phyloP scores from a whole-genome alignment of 2,329 filamentous ascomycete genomes.

The Ceratocystis variospora region DNA sequence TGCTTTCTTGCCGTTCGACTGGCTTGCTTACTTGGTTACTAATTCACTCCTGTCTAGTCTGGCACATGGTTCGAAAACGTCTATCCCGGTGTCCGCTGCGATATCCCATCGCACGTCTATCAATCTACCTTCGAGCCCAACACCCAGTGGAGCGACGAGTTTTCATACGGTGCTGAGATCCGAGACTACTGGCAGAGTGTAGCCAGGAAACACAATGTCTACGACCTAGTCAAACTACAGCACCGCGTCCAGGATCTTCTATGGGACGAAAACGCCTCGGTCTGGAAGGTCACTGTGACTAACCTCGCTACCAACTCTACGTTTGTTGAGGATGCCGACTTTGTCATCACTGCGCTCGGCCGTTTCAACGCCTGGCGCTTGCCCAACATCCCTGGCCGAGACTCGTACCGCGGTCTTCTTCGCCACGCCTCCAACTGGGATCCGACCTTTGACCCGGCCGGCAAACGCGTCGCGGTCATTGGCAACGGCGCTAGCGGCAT shows the following conservation, averaged over 20 bases:
- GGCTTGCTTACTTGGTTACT: neutral
- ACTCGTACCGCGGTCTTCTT: constrained; percentile 40
- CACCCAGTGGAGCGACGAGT: constrained; percentile 53
- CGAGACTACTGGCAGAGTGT: constrained; percentile 41
- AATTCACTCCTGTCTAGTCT: neutral
- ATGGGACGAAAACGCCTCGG: constrained; percentile 36
- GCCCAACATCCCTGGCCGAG: constrained; percentile 45
- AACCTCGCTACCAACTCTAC: constrained; percentile 25
- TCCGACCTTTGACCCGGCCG: constrained; percentile 33
- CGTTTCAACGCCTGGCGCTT: constrained; percentile 53
- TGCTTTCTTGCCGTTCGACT: neutral
- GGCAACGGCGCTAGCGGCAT: constrained; percentile 51
- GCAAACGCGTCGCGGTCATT: constrained; percentile 43
- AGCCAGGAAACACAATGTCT: constrained; percentile 33
- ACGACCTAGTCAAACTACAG: constrained; percentile 41
- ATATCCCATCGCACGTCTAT: constrained; percentile 57
- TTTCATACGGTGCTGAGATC: constrained; percentile 54
- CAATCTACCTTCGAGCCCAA: constrained; percentile 53
- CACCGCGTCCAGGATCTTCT: constrained; percentile 41
- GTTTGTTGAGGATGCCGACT: constrained; percentile 39
- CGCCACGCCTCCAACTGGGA: constrained; percentile 51
- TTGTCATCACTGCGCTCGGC: constrained; percentile 50
- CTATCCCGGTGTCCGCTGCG: constrained; percentile 54
- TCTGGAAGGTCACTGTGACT: constrained; percentile 37
- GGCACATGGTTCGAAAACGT: constrained; percentile 42